Evolutionary conservation across 2,329 filamentous ascomycete species (phyloP).

Genomic region (Stachybotrys echinatus): DNA sequence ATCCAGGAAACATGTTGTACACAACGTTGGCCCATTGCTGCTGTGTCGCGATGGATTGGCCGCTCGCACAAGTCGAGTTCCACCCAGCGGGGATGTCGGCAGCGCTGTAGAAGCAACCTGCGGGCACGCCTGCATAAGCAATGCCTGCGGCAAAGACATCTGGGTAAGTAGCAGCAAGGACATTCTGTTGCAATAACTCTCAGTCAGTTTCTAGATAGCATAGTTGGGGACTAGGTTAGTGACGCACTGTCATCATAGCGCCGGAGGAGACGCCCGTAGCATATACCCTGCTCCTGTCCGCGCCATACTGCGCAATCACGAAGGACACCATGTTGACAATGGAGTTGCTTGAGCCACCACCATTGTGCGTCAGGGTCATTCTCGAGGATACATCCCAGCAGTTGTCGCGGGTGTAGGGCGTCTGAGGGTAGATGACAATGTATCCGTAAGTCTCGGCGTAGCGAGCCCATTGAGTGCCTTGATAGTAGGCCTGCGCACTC

Average conservation of each 20-base stretch:
- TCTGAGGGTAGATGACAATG: slow-evolving; percentile 45
- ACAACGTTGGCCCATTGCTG: slow-evolving; percentile 35
- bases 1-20: slow-evolving; percentile 45
- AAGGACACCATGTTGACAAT: slow-evolving; percentile 52
- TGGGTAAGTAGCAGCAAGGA: slow-evolving; percentile 49
- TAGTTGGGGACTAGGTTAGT: not conserved
- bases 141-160: slow-evolving; percentile 47
- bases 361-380: slow-evolving; percentile 42
- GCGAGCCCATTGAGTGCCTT: slow-evolving; percentile 43
- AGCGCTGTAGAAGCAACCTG: slow-evolving; percentile 44
- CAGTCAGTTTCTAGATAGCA: not conserved
- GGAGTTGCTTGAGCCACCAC: slow-evolving; percentile 43
- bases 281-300: slow-evolving; percentile 41
- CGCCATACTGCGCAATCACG: slow-evolving; percentile 39
- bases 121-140: slow-evolving; percentile 47
- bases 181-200: slow-evolving; percentile 20
- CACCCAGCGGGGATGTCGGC: slow-evolving; percentile 39
- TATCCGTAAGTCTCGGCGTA: slow-evolving; percentile 51
- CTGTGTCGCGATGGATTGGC: slow-evolving; percentile 36
- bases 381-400: slow-evolving; percentile 58
- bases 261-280: slow-evolving; percentile 30
- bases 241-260: slow-evolving; percentile 16
- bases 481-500: slow-evolving; percentile 45
- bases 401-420: slow-evolving; percentile 24
- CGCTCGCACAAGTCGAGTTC: slow-evolving; percentile 50